phyloP scores from a whole-genome alignment of 176 grass and related monocot species.

The Thinopyrum elongatum region DNA sequence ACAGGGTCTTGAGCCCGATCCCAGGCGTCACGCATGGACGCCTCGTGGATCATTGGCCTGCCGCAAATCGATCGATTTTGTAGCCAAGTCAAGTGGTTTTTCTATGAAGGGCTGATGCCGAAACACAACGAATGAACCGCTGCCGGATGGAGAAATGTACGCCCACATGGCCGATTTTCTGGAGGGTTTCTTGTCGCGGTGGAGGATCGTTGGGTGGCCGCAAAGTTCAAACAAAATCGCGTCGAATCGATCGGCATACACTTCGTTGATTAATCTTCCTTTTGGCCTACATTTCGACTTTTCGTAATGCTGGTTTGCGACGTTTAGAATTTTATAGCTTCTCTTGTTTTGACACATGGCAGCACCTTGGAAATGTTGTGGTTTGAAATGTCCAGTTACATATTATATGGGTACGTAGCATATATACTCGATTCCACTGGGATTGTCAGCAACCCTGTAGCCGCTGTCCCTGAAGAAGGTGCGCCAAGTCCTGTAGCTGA shows the following conservation, averaged over 20 bases:
- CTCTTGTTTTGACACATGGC: neutral
- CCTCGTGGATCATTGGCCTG: neutral
- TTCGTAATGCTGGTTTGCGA: neutral
- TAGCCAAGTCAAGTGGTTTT: conserved; percentile 31
- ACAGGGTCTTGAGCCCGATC: neutral
- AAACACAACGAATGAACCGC: neutral
- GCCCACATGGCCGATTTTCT: no score
- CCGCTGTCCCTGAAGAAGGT: no score
- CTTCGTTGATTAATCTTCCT: neutral
- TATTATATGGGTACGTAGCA: neutral
- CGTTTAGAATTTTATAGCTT: neutral
- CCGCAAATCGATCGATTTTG: neutral
- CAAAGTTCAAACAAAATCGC: conserved; percentile 13
- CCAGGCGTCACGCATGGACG: conserved; percentile 6
- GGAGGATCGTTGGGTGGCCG: neutral
- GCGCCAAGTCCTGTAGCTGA: no score
- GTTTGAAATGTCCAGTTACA: neutral
- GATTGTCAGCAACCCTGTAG: neutral
- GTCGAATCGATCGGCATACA: conserved; percentile 14
- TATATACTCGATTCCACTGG: neutral
- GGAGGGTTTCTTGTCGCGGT: neutral
- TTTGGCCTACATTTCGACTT: neutral
- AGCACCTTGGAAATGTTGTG: neutral
- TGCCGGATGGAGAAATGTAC: neutral
- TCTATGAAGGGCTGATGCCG: neutral